Percentiles rank a stretch among this genome's conserved stretches.
phyloP scores from a whole-genome alignment of 805 yeast genomes.

The Zygotorulaspora florentina region DNA sequence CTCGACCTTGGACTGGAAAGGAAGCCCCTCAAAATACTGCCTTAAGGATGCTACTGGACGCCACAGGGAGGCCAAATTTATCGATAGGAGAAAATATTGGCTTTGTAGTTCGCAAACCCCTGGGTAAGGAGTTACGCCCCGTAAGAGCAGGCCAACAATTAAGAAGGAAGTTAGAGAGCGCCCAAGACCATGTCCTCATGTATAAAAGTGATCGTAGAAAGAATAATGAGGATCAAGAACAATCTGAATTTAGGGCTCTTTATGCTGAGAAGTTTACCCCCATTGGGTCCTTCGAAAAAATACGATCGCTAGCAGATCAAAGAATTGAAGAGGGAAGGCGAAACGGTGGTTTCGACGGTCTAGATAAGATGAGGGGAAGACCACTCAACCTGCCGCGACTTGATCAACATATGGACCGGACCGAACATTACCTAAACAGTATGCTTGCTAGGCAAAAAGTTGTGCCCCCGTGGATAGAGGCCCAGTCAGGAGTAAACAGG shows the following conservation, averaged over 20 bases:
- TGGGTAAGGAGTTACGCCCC: conserved; percentile 14
- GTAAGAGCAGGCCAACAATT: conserved; percentile 26
- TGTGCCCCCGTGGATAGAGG: conserved; percentile 87
- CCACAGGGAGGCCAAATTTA: conserved; percentile 21
- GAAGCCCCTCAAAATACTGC: conserved; percentile 46
- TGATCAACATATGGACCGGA: conserved; percentile 58
- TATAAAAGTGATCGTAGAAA: conserved; percentile 43
- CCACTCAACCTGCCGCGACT: conserved; percentile 43
- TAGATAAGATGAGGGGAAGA: conserved; percentile 55
- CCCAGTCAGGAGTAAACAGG: conserved; percentile 52
- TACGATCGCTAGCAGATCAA: conserved; percentile 68
- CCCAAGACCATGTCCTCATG: conserved; percentile 63
- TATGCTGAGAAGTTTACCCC: conserved; percentile 58
- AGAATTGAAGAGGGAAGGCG: conserved; percentile 69
- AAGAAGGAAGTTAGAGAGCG: conserved; percentile 46
- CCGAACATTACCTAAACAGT: conserved; percentile 75
- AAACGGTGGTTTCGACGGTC: conserved; percentile 62
- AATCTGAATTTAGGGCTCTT: conserved; percentile 47
- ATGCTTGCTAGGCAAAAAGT: conserved; percentile 72
- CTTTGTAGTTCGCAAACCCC: conserved; percentile 14
- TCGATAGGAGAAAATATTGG: conserved; percentile 8
- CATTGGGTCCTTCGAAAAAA: conserved; percentile 39
- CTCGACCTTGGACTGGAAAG: conserved; percentile 57
- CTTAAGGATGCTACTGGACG: conserved; percentile 54
- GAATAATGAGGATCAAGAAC: conserved; percentile 39